A percentile compares a stretch with the other conserved stretches of the same genome.
These are phyloP conservation scores for Claviceps arundinis DNA, from an alignment of 2,329 filamentous ascomycete species.

Conservation along the genomic window DNA sequence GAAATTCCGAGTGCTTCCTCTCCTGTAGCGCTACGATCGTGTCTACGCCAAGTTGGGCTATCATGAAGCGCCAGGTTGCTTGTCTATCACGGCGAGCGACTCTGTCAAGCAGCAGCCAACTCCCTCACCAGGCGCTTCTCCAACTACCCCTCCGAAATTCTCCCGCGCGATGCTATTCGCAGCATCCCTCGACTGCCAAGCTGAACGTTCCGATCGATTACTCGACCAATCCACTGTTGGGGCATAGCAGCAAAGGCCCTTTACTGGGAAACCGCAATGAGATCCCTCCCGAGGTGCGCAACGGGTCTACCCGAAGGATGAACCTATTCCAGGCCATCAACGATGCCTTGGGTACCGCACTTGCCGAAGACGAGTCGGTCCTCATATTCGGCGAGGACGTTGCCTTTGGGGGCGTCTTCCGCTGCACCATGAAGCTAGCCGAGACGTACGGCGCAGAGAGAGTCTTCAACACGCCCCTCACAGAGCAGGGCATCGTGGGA, in stretches of 20 bases:
- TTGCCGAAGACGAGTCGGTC: constrained; percentile 73
- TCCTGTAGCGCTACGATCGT: constrained; percentile 3
- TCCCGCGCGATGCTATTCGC: constrained; percentile 31
- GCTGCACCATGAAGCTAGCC: constrained; percentile 82
- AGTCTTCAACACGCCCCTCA: constrained; percentile 92
- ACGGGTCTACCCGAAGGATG: constrained; percentile 67
- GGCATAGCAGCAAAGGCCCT: constrained; percentile 57
- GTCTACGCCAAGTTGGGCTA: neutral
- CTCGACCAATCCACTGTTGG: constrained; percentile 63
- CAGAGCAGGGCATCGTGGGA: constrained; percentile 86
- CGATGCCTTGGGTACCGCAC: constrained; percentile 68
- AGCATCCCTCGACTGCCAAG: constrained; percentile 44
- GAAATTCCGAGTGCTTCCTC: neutral
- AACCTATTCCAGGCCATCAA: constrained; percentile 95
- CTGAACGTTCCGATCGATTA: constrained; percentile 87
- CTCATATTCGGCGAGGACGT: constrained; percentile 94
- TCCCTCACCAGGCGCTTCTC: constrained; percentile 1
- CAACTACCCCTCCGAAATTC: constrained; percentile 9
- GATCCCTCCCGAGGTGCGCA: constrained; percentile 50
- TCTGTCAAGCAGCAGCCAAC: constrained; percentile 6
- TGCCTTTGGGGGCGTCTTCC: constrained; percentile 90
- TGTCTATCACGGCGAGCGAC: constrained; percentile 18
- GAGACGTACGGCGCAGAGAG: constrained; percentile 77
- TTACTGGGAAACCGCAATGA: constrained; percentile 55
- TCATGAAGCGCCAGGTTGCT: constrained; percentile 21